Conservation (phyloP, 176 grass and related monocot species). For the Zizania latifolia region DNA sequence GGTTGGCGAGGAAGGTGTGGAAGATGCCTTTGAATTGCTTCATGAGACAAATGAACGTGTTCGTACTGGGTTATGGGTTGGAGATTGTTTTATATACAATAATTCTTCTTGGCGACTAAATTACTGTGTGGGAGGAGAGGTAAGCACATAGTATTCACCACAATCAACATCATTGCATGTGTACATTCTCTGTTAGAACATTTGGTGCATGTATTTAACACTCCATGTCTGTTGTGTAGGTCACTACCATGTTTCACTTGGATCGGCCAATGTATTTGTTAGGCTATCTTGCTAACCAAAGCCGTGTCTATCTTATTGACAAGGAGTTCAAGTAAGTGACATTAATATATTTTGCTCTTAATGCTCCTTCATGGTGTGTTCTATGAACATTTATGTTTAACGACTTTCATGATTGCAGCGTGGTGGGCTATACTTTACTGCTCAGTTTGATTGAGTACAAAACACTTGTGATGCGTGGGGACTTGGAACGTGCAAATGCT, state of each 20-base stretch:
- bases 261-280: constrained; percentile 96
- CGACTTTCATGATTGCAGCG: constrained; percentile 53
- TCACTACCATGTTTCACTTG: constrained; percentile 97
- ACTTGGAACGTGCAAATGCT: constrained; percentile 72
- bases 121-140: constrained; percentile 98
- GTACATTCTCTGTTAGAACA: background rate
- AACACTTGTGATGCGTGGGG: constrained; percentile 95
- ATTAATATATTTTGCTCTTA: too few relatives aligned
- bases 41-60: constrained; percentile 98
- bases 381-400: constrained; percentile 33
- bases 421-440: constrained; percentile 95
- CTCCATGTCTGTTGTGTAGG: constrained; percentile 48
- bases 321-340: constrained; percentile 89
- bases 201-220: too few relatives aligned
- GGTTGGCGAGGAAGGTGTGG: constrained; percentile 85
- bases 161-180: background rate
- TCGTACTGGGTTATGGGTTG: constrained; percentile 97
- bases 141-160: constrained; percentile 25
- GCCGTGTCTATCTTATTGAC: constrained; percentile 97
- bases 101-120: constrained; percentile 94
- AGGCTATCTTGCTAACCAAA: constrained; percentile 98
- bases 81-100: constrained; percentile 98
- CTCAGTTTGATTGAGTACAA: constrained; percentile 98
- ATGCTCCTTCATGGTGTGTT: too few relatives aligned
- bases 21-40: constrained; percentile 97